Evolutionary conservation across 495 filamentous ascomycete species (phyloP).

Genomic region (Hypomontagnella submonticulosa): DNA sequence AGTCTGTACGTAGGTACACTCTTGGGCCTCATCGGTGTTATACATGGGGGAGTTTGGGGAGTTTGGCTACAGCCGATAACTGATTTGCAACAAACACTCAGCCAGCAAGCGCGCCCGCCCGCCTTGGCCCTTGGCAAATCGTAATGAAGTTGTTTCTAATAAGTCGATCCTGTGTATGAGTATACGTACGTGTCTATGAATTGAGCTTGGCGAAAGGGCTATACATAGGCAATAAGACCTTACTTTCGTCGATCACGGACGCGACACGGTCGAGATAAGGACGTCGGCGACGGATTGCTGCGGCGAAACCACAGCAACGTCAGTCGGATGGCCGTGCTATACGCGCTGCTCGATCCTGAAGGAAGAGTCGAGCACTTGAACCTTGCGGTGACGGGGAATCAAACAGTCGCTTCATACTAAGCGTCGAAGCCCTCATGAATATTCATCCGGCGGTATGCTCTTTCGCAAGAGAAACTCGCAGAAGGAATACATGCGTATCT

Average conservation of each 20-base stretch:
- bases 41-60: constrained; percentile 11
- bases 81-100: constrained; percentile 31
- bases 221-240: constrained; percentile 36
- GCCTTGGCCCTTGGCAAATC: constrained; percentile 44
- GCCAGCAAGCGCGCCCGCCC: constrained; percentile 17
- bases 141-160: constrained; percentile 37
- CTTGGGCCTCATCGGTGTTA: constrained; percentile 31
- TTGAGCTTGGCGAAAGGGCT: constrained; percentile 38
- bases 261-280: constrained; percentile 16
- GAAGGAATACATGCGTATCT: constrained; percentile 26
- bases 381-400: constrained; percentile 5
- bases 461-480: constrained; percentile 10
- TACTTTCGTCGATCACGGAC: constrained; percentile 28
- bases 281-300: constrained; percentile 3
- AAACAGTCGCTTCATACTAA: constrained; percentile 15
- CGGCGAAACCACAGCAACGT: constrained; percentile 31
- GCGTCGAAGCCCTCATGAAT: constrained; percentile 9
- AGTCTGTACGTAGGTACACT: constrained; percentile 33
- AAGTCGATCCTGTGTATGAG: constrained; percentile 36
- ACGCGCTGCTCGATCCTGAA: constrained; percentile 27
- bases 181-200: constrained; percentile 38
- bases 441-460: constrained; percentile 5
- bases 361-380: constrained; percentile 20
- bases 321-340: constrained; percentile 1
- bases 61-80: constrained; percentile 24